Evolutionary conservation across 1,284 basidiomycete species (phyloP).

Genomic region (Sporisorium reilianum): DNA sequence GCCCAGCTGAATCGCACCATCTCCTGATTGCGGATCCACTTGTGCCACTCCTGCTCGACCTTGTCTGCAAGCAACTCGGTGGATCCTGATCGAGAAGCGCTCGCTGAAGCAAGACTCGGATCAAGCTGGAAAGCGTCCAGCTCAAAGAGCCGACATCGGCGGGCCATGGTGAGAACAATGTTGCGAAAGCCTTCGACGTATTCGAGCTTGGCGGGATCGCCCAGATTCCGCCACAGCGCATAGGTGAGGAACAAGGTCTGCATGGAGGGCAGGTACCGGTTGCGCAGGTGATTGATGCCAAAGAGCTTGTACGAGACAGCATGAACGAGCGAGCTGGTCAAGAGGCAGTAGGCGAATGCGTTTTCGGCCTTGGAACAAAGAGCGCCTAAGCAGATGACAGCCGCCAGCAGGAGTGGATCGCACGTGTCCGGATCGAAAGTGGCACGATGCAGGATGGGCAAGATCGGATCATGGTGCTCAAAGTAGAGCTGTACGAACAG

Average conservation of each 20-base stretch:
- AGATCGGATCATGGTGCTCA: constrained; percentile 13
- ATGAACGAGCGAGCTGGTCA: constrained; percentile 9
- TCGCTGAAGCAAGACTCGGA: not conserved
- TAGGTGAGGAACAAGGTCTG: constrained; percentile 12
- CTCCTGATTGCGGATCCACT: constrained; percentile 10
- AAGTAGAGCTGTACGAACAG: constrained; percentile 27
- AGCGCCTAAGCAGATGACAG: constrained; percentile 3
- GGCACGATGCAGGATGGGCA: constrained; percentile 21
- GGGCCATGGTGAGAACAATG: constrained; percentile 11
- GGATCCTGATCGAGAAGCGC: no score
- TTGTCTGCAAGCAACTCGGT: no score
- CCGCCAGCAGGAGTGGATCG: constrained; percentile 16
- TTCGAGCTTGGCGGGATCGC: constrained; percentile 13
- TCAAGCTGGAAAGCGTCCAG: not conserved
- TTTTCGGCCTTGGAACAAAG: constrained; percentile 10
- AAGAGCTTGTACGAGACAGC: constrained; percentile 9
- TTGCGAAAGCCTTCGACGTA: constrained; percentile 13
- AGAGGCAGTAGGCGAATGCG: constrained; percentile 1
- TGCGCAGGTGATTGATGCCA: constrained; percentile 11
- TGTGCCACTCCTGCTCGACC: constrained; percentile 4
- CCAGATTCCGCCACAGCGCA: constrained; percentile 7
- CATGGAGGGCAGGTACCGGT: constrained; percentile 7
- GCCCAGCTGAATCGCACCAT: constrained; percentile 6
- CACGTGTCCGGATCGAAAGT: constrained; percentile 20
- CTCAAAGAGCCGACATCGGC: constrained; percentile 9